These are phyloP conservation scores for Thermochaetoides dissita DNA, from an alignment of 2,329 filamentous ascomycete genomes.

Conservation along the genomic window DNA sequence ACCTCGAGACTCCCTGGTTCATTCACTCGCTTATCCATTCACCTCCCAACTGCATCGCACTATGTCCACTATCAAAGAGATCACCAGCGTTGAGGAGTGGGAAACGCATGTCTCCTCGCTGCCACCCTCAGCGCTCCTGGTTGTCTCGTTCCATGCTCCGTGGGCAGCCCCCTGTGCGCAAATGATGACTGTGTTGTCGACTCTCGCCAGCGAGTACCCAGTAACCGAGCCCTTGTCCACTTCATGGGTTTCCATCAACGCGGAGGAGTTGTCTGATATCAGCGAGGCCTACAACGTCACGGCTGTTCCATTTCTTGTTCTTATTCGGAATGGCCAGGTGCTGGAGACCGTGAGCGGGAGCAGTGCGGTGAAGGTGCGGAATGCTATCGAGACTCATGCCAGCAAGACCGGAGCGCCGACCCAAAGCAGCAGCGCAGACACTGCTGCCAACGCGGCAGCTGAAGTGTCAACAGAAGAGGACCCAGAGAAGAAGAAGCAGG, in stretches of 20 bases:
- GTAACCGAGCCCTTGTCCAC: slow-evolving; percentile 50
- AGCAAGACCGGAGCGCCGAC: slow-evolving; percentile 27
- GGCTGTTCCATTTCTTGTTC: slow-evolving; percentile 81
- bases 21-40: neutral
- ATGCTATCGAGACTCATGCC: slow-evolving; percentile 72
- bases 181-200: slow-evolving; percentile 75
- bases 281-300: slow-evolving; percentile 89
- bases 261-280: slow-evolving; percentile 84
- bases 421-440: slow-evolving; percentile 1
- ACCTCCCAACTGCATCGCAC: slow-evolving; percentile 10
- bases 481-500: slow-evolving; percentile 58
- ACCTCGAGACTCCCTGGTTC: no score
- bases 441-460: slow-evolving; percentile 26
- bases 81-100: slow-evolving; percentile 63
- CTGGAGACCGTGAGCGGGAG: slow-evolving; percentile 81
- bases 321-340: slow-evolving; percentile 60
- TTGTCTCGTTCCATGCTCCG: slow-evolving; percentile 89
- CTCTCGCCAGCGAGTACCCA: slow-evolving; percentile 77
- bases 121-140: slow-evolving; percentile 55
- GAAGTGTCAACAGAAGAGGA: slow-evolving; percentile 27
- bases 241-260: slow-evolving; percentile 81
- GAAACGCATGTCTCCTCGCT: slow-evolving; percentile 51
- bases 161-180: slow-evolving; percentile 95
- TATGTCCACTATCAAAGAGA: slow-evolving; percentile 68
- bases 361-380: slow-evolving; percentile 72